Evolutionary conservation across 352 stramenopile species (phyloP).

Genomic region (Blastocystis sp.): DNA sequence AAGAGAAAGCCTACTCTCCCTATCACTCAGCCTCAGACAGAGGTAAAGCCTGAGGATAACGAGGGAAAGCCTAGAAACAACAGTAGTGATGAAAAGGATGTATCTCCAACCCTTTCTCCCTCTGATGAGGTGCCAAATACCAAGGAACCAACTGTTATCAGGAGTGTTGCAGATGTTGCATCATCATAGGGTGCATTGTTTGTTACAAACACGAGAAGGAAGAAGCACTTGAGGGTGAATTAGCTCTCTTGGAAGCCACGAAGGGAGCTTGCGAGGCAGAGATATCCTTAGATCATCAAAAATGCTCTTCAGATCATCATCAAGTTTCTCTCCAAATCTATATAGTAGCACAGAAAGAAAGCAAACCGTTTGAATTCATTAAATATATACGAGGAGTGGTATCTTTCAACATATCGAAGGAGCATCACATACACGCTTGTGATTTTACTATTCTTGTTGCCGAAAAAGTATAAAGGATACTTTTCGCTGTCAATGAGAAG

Average conservation of each 20-base stretch:
- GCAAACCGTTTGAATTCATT: constrained; percentile 10
- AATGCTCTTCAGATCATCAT: constrained; percentile 52
- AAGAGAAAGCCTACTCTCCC: neutral
- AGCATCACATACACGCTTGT: constrained; percentile 49
- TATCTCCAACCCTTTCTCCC: too few relatives aligned
- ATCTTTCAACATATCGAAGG: constrained; percentile 19
- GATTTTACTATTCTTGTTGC: constrained; percentile 48
- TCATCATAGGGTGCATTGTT: neutral
- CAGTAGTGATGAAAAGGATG: neutral
- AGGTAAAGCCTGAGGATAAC: neutral
- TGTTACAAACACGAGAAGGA: neutral
- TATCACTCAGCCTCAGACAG: neutral
- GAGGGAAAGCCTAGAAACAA: neutral
- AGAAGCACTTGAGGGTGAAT: constrained; percentile 37
- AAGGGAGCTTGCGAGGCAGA: neutral
- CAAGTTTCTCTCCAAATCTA: constrained; percentile 48
- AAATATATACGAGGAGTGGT: constrained; percentile 39
- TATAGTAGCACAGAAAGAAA: neutral
- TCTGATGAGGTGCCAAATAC: too few relatives aligned
- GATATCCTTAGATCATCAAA: constrained; percentile 36
- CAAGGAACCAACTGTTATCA: too few relatives aligned
- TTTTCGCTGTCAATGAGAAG: neutral
- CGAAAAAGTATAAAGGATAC: constrained; percentile 51
- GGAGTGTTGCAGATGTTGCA: too few relatives aligned
- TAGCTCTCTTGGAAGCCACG: neutral